A percentile compares a stretch with the other conserved stretches of the same genome.
Conservation (phyloP, 1,139 yeast genomes). For the Pichia cactophila region DNA sequence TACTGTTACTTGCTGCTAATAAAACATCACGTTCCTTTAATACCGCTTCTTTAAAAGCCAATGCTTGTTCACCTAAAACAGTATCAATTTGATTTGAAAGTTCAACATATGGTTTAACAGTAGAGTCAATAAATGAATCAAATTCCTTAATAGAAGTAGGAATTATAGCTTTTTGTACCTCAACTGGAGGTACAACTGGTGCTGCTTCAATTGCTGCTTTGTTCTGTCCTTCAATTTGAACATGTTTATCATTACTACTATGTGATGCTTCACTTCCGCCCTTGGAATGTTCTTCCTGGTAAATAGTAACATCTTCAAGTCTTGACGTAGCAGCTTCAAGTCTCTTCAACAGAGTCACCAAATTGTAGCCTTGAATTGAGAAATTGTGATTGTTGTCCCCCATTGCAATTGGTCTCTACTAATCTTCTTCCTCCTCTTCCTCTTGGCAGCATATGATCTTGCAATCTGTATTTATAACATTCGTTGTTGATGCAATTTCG, state of each 20-base stretch:
- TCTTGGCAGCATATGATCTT: no score
- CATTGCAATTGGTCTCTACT: conserved; percentile 1
- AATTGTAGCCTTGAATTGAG: conserved; percentile 71
- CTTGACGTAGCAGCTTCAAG: conserved; percentile 92
- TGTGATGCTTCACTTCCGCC: conserved; percentile 3
- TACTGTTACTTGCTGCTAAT: conserved; percentile 48
- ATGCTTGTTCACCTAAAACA: conserved; percentile 53
- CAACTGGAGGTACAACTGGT: conserved; percentile 11
- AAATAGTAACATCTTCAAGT: conserved; percentile 79
- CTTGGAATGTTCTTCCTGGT: conserved; percentile 49
- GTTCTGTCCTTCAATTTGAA: conserved; percentile 6
- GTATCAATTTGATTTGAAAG: conserved; percentile 56
- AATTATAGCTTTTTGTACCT: conserved; percentile 22
- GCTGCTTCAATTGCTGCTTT: conserved; percentile 13
- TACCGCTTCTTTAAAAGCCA: conserved; percentile 52
- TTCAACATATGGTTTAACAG: conserved; percentile 53
- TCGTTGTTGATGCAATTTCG: no score
- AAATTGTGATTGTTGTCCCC: conserved; percentile 27
- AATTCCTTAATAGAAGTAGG: conserved; percentile 46
- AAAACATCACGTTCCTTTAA: conserved; percentile 52
- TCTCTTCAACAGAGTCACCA: conserved; percentile 70
- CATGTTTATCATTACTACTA: neutral
- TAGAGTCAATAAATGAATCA: conserved; percentile 44
- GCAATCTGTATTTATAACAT: no score
- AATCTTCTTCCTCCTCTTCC: no score